Percentiles rank a stretch among this genome's conserved stretches.
phyloP scores from a whole-genome alignment of 139 green algal genomes.

The Chlamydomonas eustigma region DNA sequence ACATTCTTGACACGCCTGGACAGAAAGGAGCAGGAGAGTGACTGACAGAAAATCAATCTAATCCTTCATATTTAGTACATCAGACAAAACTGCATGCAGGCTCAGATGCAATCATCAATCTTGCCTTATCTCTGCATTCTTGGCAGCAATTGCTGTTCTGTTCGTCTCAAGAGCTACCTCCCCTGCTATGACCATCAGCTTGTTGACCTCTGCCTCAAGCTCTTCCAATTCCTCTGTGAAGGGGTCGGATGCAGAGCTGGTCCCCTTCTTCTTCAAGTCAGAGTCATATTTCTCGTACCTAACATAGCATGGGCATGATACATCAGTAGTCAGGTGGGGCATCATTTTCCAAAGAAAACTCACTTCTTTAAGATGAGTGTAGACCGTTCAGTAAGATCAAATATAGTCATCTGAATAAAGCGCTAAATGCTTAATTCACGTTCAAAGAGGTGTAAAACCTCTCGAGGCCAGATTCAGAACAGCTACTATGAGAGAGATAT shows the following conservation, averaged over 20 bases:
- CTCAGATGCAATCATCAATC: too few species aligned
- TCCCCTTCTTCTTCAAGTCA: slow-evolving; percentile 22
- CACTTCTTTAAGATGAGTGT: slow-evolving; percentile 48
- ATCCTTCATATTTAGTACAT: too few species aligned
- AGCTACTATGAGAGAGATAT: too few species aligned
- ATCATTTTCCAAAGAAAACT: background rate
- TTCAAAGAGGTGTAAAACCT: too few species aligned
- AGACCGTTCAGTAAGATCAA: slow-evolving; percentile 38
- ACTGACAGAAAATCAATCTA: too few species aligned
- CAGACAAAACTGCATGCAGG: too few species aligned
- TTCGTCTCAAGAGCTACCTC: slow-evolving; percentile 69
- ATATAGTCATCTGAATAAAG: slow-evolving; percentile 45
- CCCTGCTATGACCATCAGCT: slow-evolving; percentile 61
- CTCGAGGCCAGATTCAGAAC: too few species aligned
- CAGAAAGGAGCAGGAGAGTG: background rate
- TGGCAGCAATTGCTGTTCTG: slow-evolving; percentile 58
- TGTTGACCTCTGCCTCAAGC: slow-evolving; percentile 55
- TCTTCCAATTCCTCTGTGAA: slow-evolving; percentile 64
- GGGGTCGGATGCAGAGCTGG: slow-evolving; percentile 50
- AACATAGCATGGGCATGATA: background rate
- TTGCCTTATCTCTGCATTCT: slow-evolving; percentile 76
- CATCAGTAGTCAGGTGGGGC: background rate
- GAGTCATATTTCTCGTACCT: slow-evolving; percentile 78
- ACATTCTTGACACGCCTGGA: slow-evolving; percentile 53
- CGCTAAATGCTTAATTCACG: too few species aligned